phyloP scores from a whole-genome alignment of 1,139 yeast genomes.

The Ogataea hybrid region DNA sequence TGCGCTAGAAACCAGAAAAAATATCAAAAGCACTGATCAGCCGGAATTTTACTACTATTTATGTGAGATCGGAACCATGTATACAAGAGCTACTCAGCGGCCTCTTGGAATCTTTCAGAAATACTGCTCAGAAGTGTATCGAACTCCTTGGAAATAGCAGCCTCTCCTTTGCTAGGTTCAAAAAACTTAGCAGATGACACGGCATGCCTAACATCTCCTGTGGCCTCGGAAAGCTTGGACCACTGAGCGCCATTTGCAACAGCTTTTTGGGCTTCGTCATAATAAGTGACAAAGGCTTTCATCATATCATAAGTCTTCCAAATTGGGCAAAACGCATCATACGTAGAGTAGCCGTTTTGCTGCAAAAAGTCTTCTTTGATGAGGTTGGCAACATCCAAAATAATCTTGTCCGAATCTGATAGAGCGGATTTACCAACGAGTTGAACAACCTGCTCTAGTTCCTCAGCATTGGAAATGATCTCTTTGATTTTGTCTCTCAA shows the following conservation, averaged over 20 bases:
- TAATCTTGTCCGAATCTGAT: constrained; percentile 94
- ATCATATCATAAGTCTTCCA: constrained; percentile 99
- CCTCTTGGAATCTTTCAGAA: constrained; percentile 92
- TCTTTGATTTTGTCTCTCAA: constrained; percentile 92
- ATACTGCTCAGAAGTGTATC: constrained; percentile 71
- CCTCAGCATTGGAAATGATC: constrained; percentile 94
- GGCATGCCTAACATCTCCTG: constrained; percentile 86
- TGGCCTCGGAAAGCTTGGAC: constrained; percentile 86
- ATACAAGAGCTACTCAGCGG: constrained; percentile 71
- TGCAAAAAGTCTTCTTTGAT: constrained; percentile 98
- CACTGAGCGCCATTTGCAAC: constrained; percentile 92
- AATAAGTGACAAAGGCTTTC: constrained; percentile 87
- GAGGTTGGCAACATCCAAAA: constrained; percentile 86
- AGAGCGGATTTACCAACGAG: constrained; percentile 98
- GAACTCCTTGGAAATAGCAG: constrained; percentile 71
- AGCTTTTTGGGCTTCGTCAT: constrained; percentile 97
- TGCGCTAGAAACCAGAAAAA: too few relatives aligned
- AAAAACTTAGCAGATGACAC: constrained; percentile 94
- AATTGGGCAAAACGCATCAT: constrained; percentile 98
- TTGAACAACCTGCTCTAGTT: constrained; percentile 97
- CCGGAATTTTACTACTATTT: too few relatives aligned
- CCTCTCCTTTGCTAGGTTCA: constrained; percentile 91
- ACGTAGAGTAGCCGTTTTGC: constrained; percentile 97
- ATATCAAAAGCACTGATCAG: too few relatives aligned
- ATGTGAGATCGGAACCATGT: too few relatives aligned